Base-by-base conservation (phyloP, 176 grass and related monocot species). In the Oryza punctata region DNA sequence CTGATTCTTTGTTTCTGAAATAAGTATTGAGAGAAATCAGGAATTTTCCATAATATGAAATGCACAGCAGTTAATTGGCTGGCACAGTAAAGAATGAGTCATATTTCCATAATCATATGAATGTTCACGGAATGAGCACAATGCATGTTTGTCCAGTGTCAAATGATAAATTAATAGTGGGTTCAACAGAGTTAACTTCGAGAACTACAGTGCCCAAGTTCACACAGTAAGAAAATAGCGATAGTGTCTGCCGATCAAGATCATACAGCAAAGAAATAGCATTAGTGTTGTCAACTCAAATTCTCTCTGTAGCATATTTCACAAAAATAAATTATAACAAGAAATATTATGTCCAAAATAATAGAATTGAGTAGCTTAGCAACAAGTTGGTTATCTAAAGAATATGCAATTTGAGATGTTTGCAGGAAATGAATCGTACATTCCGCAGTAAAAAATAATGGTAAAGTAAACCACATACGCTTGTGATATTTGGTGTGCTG, bases 401-500 rank as follows among this genome's bases (percentile, higher is more conserved):
- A 76, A 67, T 28, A 14, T 5, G 33, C 3, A 52, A 5, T 25
- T 81, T 60, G 16, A 61, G 47, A 79, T 27, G 41, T 46, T 32
- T 28, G 70, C 44, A 49, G 45, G 44, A 50, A 46, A 45, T 32
- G 65, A 52, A 67, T 30, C 26, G 65, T 85, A 27, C 18, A 57
- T 59, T 10, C 32, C 23, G 19, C 44, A 6, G 3, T 80, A 79
- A 70, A 25, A 86, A 85, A 35, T 79, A 38, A 80, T 73, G 57
- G 9, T n/a, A 81, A 94, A 82, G 64, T 68, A 69, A 30, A 63
- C 5, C 12, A 92, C 93, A 19, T 96, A 99, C 93, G 96, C 74
- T 96, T 99, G 70, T 99, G 96, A 81, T 99, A 99, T 75, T 96
- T 96, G 68, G 96, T 99, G 85, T 99, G 96, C 85, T 99, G 96